Base-by-base conservation (phyloP, 352 stramenopile genomes). In the Pythium pyrilobum region DNA sequence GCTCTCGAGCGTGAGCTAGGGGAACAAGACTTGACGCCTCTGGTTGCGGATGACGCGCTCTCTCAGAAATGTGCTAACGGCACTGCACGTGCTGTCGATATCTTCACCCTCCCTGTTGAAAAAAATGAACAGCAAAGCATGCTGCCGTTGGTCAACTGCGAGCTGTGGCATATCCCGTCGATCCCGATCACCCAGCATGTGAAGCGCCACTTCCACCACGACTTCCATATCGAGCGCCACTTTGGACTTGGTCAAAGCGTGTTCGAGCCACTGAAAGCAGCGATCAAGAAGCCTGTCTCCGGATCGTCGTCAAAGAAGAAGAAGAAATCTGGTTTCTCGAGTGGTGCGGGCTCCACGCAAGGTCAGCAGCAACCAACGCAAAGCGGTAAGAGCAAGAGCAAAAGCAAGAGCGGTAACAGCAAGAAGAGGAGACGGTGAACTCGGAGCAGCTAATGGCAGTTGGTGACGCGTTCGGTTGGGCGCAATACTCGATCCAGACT, bases 161-260 rank as follows among this genome's bases (percentile, higher is more conserved):
- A 79, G 21, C 51, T 72, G 23, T 52, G 62, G 15, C 76, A 74
- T 32, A 67, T 87, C 12, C 65, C 79, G 31, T 77, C 79, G 15
- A 82, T 89, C 20, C 74, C 76, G 4, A 86, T 89, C 43, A 59
- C 62, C 0, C 66, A 86, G 39, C 76, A 81, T 13, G 57, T 79
- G 41, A 71, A 77, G 36, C 69, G 73, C 9, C 72, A 85, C 32
- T 52, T 71, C 11, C 69, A 86, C n/a, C 64, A 67, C 13, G 63
- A 62, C 15, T 85, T 85, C 41, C 71, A 84, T 40, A 74, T 85
- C 45, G 79, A 89, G 25, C 78, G 80, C 20, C 73, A 87, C 36
- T 89, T 87, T 46, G 79, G 79, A 2, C 53, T 89, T 7, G 72
- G 74, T 15, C 79, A 89, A 52, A 87, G 76, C 32, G 65, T 89